Evolutionary conservation across 1,139 yeast genomes (phyloP), one percentile per base, ranked within the genome.

Genomic region (Yamadazyma triangularis): DNA sequence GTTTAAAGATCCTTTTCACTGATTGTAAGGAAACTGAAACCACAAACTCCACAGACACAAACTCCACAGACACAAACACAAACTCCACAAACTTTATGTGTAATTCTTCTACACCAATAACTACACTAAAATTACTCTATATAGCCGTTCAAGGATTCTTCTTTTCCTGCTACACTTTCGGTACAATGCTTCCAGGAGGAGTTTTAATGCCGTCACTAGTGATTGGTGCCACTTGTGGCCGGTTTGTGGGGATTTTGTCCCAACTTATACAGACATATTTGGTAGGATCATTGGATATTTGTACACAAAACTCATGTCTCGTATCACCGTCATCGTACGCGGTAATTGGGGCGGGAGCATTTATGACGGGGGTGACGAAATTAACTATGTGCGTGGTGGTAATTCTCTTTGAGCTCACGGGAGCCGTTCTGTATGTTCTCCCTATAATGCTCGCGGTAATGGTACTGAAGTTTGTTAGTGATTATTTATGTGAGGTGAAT

Each of bases 121-220:
- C 60, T 1, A 38, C 55, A 38, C 21, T 70, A 47, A 57, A 65
- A 48, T 38, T 84, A 10, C 27, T 61, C 0, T 62, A 68, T 25
- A 70, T 79, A 6, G 58, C 73, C 1, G 27, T 72, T 1, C 69
- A 71, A 35, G 88, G 86, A 1, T 66, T 78, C 34, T 32, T 65
- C 2, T 53, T 78, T 22, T 75, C 81, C 1, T 58, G 70, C 15
- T 51, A 76, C 16, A 74, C 83, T 0, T 75, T 75, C 51, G 87
- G 86, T 1, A 53, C 77, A 32, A 77, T 76, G 44, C 59, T 79
- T 3, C 86, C 87, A 0, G 73, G 80, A 28, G 87, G 87, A 11
- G 75, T 79, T 11, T 76, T 79, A 42, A 80, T 79, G 9, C 87
- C 87, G 2, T 73, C 82, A 1, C 75, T 79, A 79, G 81, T 77